Evolutionary conservation across 2,329 filamentous ascomycete species (phyloP), one percentile per base, ranked within the genome.

Genomic region (Penicillium sp.): DNA sequence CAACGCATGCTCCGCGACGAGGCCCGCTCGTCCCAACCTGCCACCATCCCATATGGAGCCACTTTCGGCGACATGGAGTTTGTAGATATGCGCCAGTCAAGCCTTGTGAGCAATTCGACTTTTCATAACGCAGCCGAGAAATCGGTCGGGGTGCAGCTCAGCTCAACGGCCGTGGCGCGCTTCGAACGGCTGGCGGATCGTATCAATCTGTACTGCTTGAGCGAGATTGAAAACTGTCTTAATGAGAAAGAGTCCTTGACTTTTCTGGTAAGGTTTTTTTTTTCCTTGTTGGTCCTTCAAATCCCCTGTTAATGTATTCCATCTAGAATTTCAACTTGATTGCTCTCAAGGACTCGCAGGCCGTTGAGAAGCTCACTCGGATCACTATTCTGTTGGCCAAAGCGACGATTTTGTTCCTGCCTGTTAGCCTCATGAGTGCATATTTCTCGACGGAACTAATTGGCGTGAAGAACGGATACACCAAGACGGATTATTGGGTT

Each of bases 271-370:
- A 66, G 78, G 64, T 32, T 50, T 14, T 11, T 13, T 11, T 7
- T 39, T 27, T 10, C 16, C 19, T n/a, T 3, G 23, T 23, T 23
- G 23, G 5, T 29, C 18, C 1, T 23, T 19, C 13, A 32, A 11
- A 7, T 7, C 14, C 6, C 13, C 19, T 38, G 32, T 58, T 66
- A 30, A 64, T 23, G 10, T 27, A 23, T 23, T 23, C 5, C 48
- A 35, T 30, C 26, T 55, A 89, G 85, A 90, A 90, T 69, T 91
- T 91, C 78, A 90, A 88, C 69, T 79, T 91, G 59, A 89, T 88
- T 54, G 84, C 87, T 16, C 84, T 90, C 65, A 90, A 88, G 67
- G 87, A 91, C 69, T 89, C 87, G 0, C 82, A 85, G 59, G 83
- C 84, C 4, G 88, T 90, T 10, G 87, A 89, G 55, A 81, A 85